A percentile compares a stretch with the other conserved stretches of the same genome.
phyloP scores from a whole-genome alignment of 495 filamentous ascomycete species.

The Penicillium coprophilum region DNA sequence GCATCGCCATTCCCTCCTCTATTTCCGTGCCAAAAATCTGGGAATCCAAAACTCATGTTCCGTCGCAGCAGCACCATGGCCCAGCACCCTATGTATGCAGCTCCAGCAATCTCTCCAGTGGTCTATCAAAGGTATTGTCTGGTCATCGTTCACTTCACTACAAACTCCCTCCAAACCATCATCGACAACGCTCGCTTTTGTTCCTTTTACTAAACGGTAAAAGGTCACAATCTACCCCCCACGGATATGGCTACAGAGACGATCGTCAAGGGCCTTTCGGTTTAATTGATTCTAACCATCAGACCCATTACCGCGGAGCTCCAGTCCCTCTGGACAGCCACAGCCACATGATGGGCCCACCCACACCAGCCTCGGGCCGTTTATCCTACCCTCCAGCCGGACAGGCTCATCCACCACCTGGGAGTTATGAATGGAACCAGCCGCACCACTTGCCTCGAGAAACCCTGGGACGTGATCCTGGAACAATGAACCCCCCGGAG shows the following conservation, averaged over 20 bases:
- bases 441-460: slow-evolving; percentile 36
- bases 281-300: slow-evolving; percentile 37
- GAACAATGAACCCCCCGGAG: slow-evolving; percentile 34
- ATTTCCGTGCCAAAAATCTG: slow-evolving; percentile 1
- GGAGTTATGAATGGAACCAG: slow-evolving; percentile 41
- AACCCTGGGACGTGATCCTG: slow-evolving; percentile 34
- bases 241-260: slow-evolving; percentile 34
- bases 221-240: slow-evolving; percentile 35
- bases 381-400: slow-evolving; percentile 43
- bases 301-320: slow-evolving; percentile 32
- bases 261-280: slow-evolving; percentile 24
- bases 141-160: slow-evolving; percentile 16
- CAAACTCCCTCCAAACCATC: slow-evolving; percentile 9
- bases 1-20: slow-evolving; percentile 10
- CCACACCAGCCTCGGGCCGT: slow-evolving; percentile 26
- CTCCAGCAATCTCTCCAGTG: slow-evolving; percentile 34
- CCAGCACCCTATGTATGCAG: slow-evolving; percentile 36
- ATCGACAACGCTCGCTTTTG: slow-evolving; percentile 13
- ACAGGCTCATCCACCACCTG: slow-evolving; percentile 30
- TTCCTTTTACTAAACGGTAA: slow-evolving; percentile 32
- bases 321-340: slow-evolving; percentile 28
- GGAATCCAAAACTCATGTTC: slow-evolving; percentile 31
- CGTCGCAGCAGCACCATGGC: slow-evolving; percentile 34
- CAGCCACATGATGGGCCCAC: slow-evolving; percentile 25
- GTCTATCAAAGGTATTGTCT: slow-evolving; percentile 48